phyloP scores from a whole-genome alignment of 2,329 filamentous ascomycete species.

The Cladosporium sp. region DNA sequence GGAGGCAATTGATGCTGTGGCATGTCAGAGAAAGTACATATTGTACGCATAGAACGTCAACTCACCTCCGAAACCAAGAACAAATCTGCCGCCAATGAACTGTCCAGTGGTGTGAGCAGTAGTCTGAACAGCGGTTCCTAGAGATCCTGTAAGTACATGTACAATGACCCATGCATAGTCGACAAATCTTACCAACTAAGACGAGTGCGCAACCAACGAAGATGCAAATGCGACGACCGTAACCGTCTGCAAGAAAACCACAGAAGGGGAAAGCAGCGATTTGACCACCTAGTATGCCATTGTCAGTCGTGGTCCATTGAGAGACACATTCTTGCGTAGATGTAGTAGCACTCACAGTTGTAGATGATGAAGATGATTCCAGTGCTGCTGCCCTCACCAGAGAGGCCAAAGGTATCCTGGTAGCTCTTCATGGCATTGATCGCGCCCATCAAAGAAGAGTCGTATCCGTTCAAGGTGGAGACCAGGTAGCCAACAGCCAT shows the following conservation, averaged over 20 bases:
- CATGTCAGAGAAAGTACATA: background rate
- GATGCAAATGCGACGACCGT: constrained; percentile 56
- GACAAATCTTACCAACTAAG: constrained; percentile 44
- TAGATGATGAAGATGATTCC: constrained; percentile 49
- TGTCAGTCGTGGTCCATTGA: background rate
- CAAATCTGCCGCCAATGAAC: constrained; percentile 53
- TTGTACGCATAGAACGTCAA: constrained; percentile 35
- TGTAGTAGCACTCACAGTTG: constrained; percentile 36
- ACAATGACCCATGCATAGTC: background rate
- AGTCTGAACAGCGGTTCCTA: constrained; percentile 47
- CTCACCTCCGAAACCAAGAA: constrained; percentile 47
- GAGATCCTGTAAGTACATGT: background rate
- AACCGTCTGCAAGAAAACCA: constrained; percentile 42
- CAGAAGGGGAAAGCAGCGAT: constrained; percentile 52
- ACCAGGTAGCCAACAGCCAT: constrained; percentile 21
- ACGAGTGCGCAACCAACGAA: constrained; percentile 57
- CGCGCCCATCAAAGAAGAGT: constrained; percentile 45
- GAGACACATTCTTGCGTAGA: background rate
- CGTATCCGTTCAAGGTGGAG: constrained; percentile 27
- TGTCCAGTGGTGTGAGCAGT: constrained; percentile 50
- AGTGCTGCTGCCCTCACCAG: constrained; percentile 49
- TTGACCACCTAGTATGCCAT: constrained; percentile 38
- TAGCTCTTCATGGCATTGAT: constrained; percentile 57
- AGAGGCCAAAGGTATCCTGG: constrained; percentile 51
- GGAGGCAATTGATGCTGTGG: constrained; percentile 48